Base-by-base conservation (phyloP, 192 early-diverging fungal species). In the Backusella circina region DNA sequence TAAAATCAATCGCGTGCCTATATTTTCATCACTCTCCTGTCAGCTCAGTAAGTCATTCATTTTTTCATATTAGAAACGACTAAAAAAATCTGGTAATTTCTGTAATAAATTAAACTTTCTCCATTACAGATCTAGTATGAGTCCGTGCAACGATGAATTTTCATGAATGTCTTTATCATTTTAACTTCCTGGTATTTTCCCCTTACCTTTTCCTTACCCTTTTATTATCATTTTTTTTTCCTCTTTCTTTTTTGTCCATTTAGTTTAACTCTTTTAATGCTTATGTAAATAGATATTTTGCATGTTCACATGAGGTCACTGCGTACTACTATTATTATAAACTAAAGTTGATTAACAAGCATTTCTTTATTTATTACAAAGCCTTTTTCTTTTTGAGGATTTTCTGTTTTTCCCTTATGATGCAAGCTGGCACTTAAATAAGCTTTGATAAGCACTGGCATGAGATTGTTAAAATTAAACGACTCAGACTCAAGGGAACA, bases 1-100 rank as follows among this genome's bases (percentile, higher is more conserved):
- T 61, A 61, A 61, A 61, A 61, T 61, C 54, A 61, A 61, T 61
- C 54, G 54, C 54, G 23, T 61, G 54, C 54, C 54, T 61, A 26
- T 26, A 26, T 12, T 21, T 57, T 47, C 51, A 57, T 21, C 51
- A 57, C 51, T 57, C 51, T 57, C 51, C 51, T 57, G 51, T 57
- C 51, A 57, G 51, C 21, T 57, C 51, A 23, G 23, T 26, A 23
- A 57, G 51, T 57, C 51, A 57, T 57, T 57, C 51, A 8, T 28
- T 26, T 26, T 61, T 61, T 61, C 23, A 61, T 26, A 61, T 61
- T 61, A 61, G 54, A 61, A 61, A 61, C 28, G 9, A 28, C 54
- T 21, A 26, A n/a, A 28, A 61, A 61, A 61, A 61, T 28, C 21
- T 26, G 54, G 54, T 61, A 61, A 61, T 61, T 28, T 61, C 54